Base-by-base conservation (phyloP, 2,329 filamentous ascomycete genomes). In the Davidsoniella virescens region DNA sequence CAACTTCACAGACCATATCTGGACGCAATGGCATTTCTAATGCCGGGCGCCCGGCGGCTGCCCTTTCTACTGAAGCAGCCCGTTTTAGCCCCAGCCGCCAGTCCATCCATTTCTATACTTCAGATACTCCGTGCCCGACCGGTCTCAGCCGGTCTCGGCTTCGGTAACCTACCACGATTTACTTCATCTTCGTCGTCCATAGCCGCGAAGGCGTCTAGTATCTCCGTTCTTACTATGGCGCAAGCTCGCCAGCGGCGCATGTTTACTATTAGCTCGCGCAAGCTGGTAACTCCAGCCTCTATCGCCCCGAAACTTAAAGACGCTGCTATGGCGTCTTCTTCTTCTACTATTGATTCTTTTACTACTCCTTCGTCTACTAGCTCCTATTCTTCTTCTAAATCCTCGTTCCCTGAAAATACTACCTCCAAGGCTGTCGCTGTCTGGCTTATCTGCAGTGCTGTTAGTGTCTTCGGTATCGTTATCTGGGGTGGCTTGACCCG, bases 391-490 rank as follows among this genome's bases (percentile, higher is more conserved):
- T 43, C 48, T 36, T 48, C 43, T 2, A 44, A 48, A 45, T 49
- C 50, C 3, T 54, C 52, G 9, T 76, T 73, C 53, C 73, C 75
- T 26, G 64, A 82, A 56, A 73, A 84, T 58, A 76, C 75, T 8
- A 87, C 76, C 56, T 77, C 80, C 52, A 92, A 84, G 65, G 68
- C 70, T 8, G 88, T 94, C 42, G 92, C 81, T 53, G 90, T 90
- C 69, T 98, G 88, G 88, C 75, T 98, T 43, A 69, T 98, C 51
- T 90, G 80, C 44, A 95, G 88, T 58, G 88, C 92, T 1, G 84
- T 78, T 41, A 93, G 87, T 63, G 92, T 96, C 48, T 98, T 96
- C 66, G 92, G 92, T 54, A 94, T 98, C 59, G 88, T 98, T 47
- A 78, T 98, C 42, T 94, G 93, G 64, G 92, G 92, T 52, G 92